Base-by-base conservation (phyloP, 1,284 basidiomycete species). In the Moesziomyces parantarcticus region DNA sequence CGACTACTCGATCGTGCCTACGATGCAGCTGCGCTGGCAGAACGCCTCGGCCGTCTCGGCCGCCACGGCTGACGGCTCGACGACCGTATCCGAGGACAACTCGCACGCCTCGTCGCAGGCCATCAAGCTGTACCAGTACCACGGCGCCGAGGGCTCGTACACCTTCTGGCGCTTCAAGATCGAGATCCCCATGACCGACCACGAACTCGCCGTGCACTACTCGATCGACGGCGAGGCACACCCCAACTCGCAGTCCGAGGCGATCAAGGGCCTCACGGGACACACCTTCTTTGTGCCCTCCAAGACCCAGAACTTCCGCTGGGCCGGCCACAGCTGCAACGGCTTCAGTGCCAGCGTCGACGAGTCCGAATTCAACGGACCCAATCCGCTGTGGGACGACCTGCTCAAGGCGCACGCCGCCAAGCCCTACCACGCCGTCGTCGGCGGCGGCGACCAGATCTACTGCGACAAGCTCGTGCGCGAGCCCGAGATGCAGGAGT, bases 111-210 rank as follows among this genome's bases (percentile, higher is more conserved):
- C 58, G 41, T 71, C 72, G n/a, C 81, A 86, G 6, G 92, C 90
- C 3, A 88, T 92, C 70, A 90, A 92, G 79, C 89, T 98, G 48
- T 92, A 89, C 85, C 90, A 91, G 10, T 94, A 95, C 85, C 86
- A 87, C 20, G 90, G 91, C 18, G 53, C 47, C 57, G 89, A 70
- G 43, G 86, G 92, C 16, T 90, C 91, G 0, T 93, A 88, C 81
- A 93, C 92, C 1, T 99, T 99, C 86, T 98, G 94, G 92, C 88
- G 97, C 55, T 98, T 98, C 86, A 88, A 91, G 83, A 89, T 98
- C 57, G 89, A 91, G 75, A 88, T 99, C 57, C 93, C 92, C 6
- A 84, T 98, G 9, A 87, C 88, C 5, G 84, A 87, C 9, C 85
- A 87, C 39, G 92, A 96, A 85, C 92, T 93, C 87, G 85, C 87